Percentiles rank a stretch among this genome's conserved stretches.
Evolutionary conservation across 805 yeast genomes (phyloP).

Genomic region (Candida sanyiensis): DNA sequence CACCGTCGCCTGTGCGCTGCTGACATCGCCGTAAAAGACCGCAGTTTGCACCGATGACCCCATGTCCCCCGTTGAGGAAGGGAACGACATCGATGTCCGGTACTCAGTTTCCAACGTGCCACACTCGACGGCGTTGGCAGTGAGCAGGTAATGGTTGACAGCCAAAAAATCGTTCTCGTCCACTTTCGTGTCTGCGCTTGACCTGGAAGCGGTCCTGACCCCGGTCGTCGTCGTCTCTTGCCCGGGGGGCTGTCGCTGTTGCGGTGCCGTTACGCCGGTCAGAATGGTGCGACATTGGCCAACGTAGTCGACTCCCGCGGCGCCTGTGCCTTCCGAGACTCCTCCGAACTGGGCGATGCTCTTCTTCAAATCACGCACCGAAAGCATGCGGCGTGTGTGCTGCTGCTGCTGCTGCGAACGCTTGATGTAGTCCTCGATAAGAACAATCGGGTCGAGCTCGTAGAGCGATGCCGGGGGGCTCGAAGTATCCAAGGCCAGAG

Average conservation of each 20-base stretch:
- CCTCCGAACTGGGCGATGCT: slow-evolving; percentile 16
- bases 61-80: no score
- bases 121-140: slow-evolving; percentile 1
- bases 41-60: no score
- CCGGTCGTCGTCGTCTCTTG: neutral
- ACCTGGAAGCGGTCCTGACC: neutral
- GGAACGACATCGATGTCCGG: no score
- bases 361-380: slow-evolving; percentile 31
- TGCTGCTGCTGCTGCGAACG: slow-evolving; percentile 15
- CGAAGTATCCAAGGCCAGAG: slow-evolving; percentile 3
- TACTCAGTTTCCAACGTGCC: neutral
- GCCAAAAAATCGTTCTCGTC: slow-evolving; percentile 2
- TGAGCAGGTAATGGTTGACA: slow-evolving; percentile 3
- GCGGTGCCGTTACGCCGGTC: neutral
- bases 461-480: neutral
- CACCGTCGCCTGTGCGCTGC: slow-evolving; percentile 15
- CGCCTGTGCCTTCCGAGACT: neutral
- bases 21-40: neutral
- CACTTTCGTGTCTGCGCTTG: slow-evolving; percentile 5
- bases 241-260: no score
- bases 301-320: neutral
- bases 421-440: slow-evolving; percentile 53
- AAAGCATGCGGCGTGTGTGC: slow-evolving; percentile 28
- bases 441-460: slow-evolving; percentile 31
- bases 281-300: neutral